These are phyloP conservation scores for Plasmodium berghei DNA, from an alignment of 169 alveolate species.

Conservation along the genomic window DNA sequence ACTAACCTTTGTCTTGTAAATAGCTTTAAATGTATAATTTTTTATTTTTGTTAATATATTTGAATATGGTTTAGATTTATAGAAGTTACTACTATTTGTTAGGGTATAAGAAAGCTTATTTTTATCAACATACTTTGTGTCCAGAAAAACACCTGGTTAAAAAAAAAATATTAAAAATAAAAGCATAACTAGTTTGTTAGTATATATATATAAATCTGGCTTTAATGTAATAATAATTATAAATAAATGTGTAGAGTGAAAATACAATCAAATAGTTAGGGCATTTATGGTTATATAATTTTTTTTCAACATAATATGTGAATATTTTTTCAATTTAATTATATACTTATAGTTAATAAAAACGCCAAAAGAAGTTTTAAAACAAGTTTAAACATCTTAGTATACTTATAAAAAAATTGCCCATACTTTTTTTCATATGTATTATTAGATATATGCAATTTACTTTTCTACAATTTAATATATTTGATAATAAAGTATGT, in stretches of 20 bases:
- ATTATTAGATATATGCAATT: not conserved
- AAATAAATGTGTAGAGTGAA: too few relatives aligned
- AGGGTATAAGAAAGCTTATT: not conserved
- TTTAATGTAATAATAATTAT: too few relatives aligned
- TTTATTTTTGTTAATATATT: slow-evolving; percentile 54
- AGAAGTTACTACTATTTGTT: not conserved
- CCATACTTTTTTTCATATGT: slow-evolving; percentile 1
- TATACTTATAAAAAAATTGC: not conserved
- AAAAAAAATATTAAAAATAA: not conserved
- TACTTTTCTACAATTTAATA: too few relatives aligned
- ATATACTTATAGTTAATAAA: slow-evolving; percentile 6
- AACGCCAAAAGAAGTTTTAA: slow-evolving; percentile 3
- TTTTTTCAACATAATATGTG: slow-evolving; percentile 1
- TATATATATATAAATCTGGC: too few relatives aligned
- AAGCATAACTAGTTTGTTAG: not conserved
- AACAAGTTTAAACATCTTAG: slow-evolving; percentile 39
- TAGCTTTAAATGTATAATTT: slow-evolving; percentile 50
- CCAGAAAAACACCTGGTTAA: not conserved
- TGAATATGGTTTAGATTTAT: slow-evolving; percentile 23
- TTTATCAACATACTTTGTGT: slow-evolving; percentile 9
- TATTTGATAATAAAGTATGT: too few relatives aligned
- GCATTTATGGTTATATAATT: too few relatives aligned
- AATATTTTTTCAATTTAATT: slow-evolving; percentile 1
- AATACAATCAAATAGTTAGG: too few relatives aligned
- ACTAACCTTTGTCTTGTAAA: slow-evolving; percentile 53